Percentiles rank a stretch among this genome's conserved stretches.
Evolutionary conservation across 1,139 yeast species (phyloP).

Genomic region (Candida buenavistaensis): DNA sequence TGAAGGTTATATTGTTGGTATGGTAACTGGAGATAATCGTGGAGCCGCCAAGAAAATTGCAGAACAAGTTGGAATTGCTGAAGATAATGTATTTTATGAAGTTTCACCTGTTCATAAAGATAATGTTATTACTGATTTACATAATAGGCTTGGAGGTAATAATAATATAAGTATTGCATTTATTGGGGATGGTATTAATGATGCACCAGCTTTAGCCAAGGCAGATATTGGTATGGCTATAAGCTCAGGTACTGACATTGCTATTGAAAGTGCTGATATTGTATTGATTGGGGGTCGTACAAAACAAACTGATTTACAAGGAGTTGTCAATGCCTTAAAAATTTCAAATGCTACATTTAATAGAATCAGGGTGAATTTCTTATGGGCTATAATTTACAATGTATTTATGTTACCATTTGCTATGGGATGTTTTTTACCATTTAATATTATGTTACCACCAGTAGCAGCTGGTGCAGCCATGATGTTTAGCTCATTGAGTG

Average conservation of each 20-base stretch:
- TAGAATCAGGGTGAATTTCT: constrained; percentile 75
- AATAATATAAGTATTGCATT: constrained; percentile 60
- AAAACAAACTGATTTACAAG: constrained; percentile 50
- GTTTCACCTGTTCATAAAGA: constrained; percentile 79
- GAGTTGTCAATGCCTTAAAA: constrained; percentile 71
- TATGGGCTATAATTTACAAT: constrained; percentile 88
- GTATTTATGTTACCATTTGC: constrained; percentile 91
- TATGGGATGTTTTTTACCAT: constrained; percentile 85
- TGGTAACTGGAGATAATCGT: constrained; percentile 86
- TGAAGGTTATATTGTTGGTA: constrained; percentile 68
- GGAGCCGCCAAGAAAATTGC: constrained; percentile 70
- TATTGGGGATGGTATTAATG: constrained; percentile 96
- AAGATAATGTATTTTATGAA: constrained; percentile 68
- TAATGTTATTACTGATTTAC: constrained; percentile 60
- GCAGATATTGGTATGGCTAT: constrained; percentile 91
- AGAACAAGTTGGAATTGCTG: constrained; percentile 62
- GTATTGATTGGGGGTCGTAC: constrained; percentile 52
- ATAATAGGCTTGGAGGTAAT: constrained; percentile 37
- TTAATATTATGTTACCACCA: constrained; percentile 78
- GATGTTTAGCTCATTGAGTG: constrained; percentile 92
- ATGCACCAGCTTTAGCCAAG: constrained; percentile 90
- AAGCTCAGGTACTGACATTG: constrained; percentile 92
- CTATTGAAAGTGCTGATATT: constrained; percentile 92
- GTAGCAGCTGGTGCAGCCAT: constrained; percentile 90
- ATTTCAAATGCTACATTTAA: constrained; percentile 69